Evolutionary conservation across 139 green algal species (phyloP).

Genomic region (Penium margaritaceum): DNA sequence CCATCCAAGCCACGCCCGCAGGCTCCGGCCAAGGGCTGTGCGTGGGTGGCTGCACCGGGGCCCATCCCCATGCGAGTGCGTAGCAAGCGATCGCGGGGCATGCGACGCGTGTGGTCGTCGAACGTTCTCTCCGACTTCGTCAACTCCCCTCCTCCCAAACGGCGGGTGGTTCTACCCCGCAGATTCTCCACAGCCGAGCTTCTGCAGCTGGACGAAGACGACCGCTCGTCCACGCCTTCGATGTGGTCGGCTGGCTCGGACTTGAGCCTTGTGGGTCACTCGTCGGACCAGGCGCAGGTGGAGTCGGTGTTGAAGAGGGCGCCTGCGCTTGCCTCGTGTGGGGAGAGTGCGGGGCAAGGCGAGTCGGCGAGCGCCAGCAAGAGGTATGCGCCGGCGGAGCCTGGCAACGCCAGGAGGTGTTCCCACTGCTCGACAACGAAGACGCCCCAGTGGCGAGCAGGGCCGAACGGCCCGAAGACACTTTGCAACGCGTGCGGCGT

Average conservation of each 20-base stretch:
- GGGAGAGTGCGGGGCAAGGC: no score
- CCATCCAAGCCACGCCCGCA: neutral
- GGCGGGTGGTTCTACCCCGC: no score
- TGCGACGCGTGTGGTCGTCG: constrained; percentile 18
- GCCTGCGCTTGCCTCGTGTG: neutral
- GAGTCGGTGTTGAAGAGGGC: neutral
- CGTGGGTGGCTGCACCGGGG: neutral
- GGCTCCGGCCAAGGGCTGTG: neutral
- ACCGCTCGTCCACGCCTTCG: no score
- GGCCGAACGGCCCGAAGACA: constrained; percentile 56
- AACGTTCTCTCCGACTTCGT: neutral
- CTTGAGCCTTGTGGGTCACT: neutral
- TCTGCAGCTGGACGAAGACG: no score
- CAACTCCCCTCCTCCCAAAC: neutral
- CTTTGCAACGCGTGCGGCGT: constrained; percentile 65
- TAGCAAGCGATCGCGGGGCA: constrained; percentile 11
- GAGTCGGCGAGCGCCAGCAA: no score
- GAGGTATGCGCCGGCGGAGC: neutral
- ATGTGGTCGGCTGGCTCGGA: no score
- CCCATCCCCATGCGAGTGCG: neutral
- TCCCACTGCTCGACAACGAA: constrained; percentile 45
- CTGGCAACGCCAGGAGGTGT: constrained; percentile 25
- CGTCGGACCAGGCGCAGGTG: neutral
- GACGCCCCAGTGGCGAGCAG: constrained; percentile 54
- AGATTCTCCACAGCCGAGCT: no score